Evolutionary conservation across 2,329 filamentous ascomycete genomes (phyloP), one percentile per base, ranked within the genome.

Genomic region (Stenocarpella maydis): DNA sequence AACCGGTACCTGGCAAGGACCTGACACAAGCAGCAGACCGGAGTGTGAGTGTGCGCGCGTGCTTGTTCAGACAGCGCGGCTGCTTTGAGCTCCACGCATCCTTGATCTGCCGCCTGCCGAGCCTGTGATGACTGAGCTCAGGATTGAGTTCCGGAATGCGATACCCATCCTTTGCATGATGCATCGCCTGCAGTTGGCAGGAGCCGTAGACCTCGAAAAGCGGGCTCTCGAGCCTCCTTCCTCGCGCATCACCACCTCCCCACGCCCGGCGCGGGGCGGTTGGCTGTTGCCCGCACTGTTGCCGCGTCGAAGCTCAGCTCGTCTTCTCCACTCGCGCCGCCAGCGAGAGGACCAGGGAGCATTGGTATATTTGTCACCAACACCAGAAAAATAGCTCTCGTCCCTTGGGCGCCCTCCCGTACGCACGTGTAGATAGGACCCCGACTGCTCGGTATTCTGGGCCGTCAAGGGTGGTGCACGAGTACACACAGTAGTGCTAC

Each of bases 51-150:
- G 37, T 41, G 53, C 19, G 53, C 37, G 53, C 37, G 53, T 19
- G 37, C 37, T 37, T 58, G 24, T 66, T 47, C 64, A 50, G 52
- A 39, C 37, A 34, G 67, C 52, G 65, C 60, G 47, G 69, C 53
- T 65, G 69, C 69, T 65, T 68, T 60, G 66, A 64, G 69, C 69
- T 65, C 49, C 58, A 28, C 63, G 67, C 66, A 67, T 69, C 43
- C 50, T 43, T 45, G 66, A 71, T 68, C 67, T 63, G 67, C 67
- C 67, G 47, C 50, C 53, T 69, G 66, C 69, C 69, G 69, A 26
- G 31, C 55, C 34, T 52, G 47, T 69, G 67, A 53, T 65, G 52
- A 65, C 24, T 49, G 43, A 68, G 58, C 66, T 50, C 37, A 52
- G 60, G 69, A 65, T 65, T 69, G 53, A 64, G 28, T 71, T 69